These are phyloP conservation scores for Miamiensis avidus DNA, from an alignment of 169 alveolate genomes.

Conservation along the genomic window DNA sequence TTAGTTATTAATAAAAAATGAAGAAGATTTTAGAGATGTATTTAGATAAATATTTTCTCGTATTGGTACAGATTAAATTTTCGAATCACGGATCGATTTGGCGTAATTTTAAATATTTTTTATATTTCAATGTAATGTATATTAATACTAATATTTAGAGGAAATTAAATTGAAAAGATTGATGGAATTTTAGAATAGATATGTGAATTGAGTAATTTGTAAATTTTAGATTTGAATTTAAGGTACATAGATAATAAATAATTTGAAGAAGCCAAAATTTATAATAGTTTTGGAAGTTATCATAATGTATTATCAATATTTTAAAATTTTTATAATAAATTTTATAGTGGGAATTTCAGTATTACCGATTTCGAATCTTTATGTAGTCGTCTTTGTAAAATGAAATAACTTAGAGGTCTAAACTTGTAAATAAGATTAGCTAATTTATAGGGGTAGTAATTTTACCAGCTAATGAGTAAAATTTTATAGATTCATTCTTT, in stretches of 20 bases:
- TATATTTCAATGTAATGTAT: neutral
- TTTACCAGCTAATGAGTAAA: no score
- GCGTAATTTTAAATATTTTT: neutral
- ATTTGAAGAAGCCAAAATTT: neutral
- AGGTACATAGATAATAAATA: neutral
- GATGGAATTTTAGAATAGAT: no score
- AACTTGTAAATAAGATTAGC: neutral
- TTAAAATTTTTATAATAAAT: no score
- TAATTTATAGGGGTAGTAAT: neutral
- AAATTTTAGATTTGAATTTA: neutral
- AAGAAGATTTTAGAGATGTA: neutral
- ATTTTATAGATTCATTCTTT: no score
- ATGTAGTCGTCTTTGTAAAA: no score
- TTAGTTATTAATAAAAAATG: neutral
- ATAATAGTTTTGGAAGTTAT: no score
- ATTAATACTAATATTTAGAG: neutral
- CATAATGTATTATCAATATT: no score
- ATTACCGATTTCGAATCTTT: neutral
- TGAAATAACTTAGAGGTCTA: neutral
- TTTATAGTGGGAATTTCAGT: neutral
- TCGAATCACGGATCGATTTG: neutral
- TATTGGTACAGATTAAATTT: neutral
- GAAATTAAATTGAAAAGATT: neutral
- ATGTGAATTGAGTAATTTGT: no score
- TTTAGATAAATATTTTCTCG: no score